Conservation (phyloP, 2,329 filamentous ascomycete genomes). For the Diplodia seriata region DNA sequence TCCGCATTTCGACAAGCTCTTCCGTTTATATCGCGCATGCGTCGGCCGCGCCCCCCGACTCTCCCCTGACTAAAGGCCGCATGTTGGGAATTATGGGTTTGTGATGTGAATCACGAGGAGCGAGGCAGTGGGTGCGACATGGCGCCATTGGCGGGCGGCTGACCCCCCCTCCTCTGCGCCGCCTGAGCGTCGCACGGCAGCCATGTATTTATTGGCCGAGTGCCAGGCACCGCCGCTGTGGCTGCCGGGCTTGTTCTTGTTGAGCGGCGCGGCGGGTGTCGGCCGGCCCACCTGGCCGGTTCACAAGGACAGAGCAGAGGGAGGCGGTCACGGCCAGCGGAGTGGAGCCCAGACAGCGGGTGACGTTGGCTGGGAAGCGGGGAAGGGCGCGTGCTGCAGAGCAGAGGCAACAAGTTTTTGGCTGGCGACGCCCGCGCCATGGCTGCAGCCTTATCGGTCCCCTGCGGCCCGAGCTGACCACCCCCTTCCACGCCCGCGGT, state of each 20-base stretch:
- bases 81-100: background rate
- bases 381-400: background rate
- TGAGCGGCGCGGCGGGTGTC: background rate
- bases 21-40: conserved; percentile 6
- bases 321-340: background rate
- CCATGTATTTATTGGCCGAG: conserved; percentile 11
- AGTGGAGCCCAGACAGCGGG: background rate
- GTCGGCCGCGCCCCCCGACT: background rate
- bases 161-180: background rate
- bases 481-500: background rate
- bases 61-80: conserved; percentile 22
- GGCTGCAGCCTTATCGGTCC: conserved; percentile 21
- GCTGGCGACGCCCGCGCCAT: too few relatives aligned
- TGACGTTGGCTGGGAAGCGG: conserved; percentile 6
- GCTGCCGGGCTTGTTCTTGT: background rate
- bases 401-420: conserved; percentile 3
- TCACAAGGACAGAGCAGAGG: conserved; percentile 2
- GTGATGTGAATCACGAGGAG: conserved; percentile 17
- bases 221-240: conserved; percentile 20
- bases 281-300: background rate
- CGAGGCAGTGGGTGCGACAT: background rate
- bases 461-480: conserved; percentile 23
- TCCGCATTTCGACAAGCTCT: conserved; percentile 11
- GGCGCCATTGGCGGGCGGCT: conserved; percentile 6
- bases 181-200: conserved; percentile 16